Evolutionary conservation across 345 rosid genomes (phyloP).

Genomic region (Eucalyptus shirleyi): DNA sequence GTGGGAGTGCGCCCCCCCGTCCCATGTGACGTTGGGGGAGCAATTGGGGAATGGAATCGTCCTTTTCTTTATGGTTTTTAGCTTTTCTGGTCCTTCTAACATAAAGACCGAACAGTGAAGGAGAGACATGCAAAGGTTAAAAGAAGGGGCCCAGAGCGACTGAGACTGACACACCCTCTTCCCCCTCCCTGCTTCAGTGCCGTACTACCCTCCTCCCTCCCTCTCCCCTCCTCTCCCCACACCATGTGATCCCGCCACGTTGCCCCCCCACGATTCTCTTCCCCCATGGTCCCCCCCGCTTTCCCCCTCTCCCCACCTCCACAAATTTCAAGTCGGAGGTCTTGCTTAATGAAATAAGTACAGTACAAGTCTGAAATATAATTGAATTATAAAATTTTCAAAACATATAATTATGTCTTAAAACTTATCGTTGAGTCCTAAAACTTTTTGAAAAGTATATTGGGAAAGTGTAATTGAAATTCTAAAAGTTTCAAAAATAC

Average conservation of each 20-base stretch:
- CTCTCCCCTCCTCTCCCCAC: too few species aligned
- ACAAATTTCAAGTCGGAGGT: too few species aligned
- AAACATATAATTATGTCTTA: too few species aligned
- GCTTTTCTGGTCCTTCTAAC: neutral
- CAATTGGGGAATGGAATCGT: neutral
- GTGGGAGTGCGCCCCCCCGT: neutral
- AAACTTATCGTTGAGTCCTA: accelerated
- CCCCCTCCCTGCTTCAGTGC: neutral
- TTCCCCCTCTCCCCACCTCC: neutral
- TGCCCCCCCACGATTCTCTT: neutral
- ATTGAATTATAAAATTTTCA: too few species aligned
- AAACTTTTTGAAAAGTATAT: too few species aligned
- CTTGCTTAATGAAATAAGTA: too few species aligned
- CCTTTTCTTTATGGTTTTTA: neutral
- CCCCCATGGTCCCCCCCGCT: neutral
- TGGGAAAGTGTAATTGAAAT: accelerated
- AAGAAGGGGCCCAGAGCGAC: neutral
- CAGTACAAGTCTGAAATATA: too few species aligned
- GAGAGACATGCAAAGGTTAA: neutral
- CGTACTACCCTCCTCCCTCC: neutral
- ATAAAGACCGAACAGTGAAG: neutral
- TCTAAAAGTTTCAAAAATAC: too few species aligned
- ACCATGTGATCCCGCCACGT: too few species aligned
- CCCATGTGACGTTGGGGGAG: neutral
- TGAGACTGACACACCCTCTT: neutral